A percentile compares a stretch with the other conserved stretches of the same genome.
Conservation (phyloP, 2,329 filamentous ascomycete genomes). For the Diaporthe sp. region DNA sequence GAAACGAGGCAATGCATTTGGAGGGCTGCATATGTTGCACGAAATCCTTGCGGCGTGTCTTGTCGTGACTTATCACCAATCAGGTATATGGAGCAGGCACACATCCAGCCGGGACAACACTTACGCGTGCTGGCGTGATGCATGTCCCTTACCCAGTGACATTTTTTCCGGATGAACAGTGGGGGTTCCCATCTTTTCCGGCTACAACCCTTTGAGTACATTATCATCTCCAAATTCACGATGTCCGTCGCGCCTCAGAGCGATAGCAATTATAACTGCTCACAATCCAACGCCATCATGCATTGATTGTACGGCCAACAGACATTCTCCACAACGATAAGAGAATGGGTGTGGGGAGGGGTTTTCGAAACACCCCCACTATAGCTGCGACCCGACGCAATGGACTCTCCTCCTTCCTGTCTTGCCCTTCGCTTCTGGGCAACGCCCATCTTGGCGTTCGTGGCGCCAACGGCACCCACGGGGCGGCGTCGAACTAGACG, state of each 20-base stretch:
- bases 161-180: background rate
- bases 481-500: background rate
- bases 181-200: too few species aligned
- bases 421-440: background rate
- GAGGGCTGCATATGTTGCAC: background rate
- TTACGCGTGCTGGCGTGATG: background rate
- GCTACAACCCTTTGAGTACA: background rate
- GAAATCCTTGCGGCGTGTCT: background rate
- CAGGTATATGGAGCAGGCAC: background rate
- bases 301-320: background rate
- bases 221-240: background rate
- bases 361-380: background rate
- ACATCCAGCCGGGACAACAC: background rate
- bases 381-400: background rate
- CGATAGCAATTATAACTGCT: background rate
- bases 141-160: background rate
- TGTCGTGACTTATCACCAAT: background rate
- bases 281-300: too few species aligned
- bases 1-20: background rate
- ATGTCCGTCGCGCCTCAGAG: background rate
- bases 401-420: constrained; percentile 2
- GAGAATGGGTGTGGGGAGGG: background rate
- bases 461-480: too few species aligned
- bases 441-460: background rate
- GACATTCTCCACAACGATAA: background rate